Evolutionary conservation across 2,329 filamentous ascomycete genomes (phyloP), one percentile per base, ranked within the genome.

Genomic region (Zelopaecilomyces penicillatus): DNA sequence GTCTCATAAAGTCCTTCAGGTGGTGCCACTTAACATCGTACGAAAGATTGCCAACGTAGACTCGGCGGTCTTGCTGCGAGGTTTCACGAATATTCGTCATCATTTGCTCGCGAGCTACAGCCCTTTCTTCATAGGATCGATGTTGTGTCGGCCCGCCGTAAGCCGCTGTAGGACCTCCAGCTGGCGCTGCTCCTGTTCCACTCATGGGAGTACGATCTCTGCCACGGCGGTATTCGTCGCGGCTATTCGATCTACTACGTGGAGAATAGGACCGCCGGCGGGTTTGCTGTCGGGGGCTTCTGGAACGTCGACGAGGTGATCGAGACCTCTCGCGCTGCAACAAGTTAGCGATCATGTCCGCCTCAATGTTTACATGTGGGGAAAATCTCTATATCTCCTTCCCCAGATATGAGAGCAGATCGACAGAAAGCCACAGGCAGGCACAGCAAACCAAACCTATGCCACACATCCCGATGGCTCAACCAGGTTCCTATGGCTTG

Each of bases 11-110:
- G 74, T 98, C 93, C 76, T 98, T 98, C 52, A 98, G 81, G 63
- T 97, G 93, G 75, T 97, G 91, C 93, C 93, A 98, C 76, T 98
- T 98, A 67, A 98, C 93, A 76, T 98, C 93, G 75, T 98, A 98
- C 41, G 90, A 93, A 58, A 98, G 78, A 66, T 98, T 98, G 69
- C 93, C 93, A 65, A 98, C 93, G 67, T 98, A 98, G 80, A 98
- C 93, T 56, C 93, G 90, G 63, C 93, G 91, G 76, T 98, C 93
- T 71, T 98, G 93, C 67, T 97, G 93, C 50, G 93, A 97, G 38
- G 87, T 85, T 63, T 97, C 93, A 63, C 89, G 84, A 58, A 96
- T 84, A 64, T 81, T 89, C 69, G 82, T 85, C 87, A 97, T 94
- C 88, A 95, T 96, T 66, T 89, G 84, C 69, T 95, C 89, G 69